phyloP scores from a whole-genome alignment of 2,329 filamentous ascomycete species.

The Eurotiales sp. region DNA sequence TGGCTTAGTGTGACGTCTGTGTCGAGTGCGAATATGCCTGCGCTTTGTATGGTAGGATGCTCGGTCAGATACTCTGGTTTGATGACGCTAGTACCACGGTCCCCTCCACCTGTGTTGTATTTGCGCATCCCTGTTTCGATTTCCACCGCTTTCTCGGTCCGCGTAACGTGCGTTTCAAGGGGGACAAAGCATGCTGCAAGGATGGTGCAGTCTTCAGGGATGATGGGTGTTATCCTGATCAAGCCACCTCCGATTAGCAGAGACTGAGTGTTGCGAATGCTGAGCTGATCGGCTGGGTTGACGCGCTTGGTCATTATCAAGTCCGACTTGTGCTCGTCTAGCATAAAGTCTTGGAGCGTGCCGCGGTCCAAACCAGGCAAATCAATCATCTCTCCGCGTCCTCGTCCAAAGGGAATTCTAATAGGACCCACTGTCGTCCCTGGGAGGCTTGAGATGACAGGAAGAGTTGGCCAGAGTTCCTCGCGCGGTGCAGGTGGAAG shows the following conservation, averaged over 20 bases:
- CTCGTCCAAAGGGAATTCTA: conserved; percentile 80
- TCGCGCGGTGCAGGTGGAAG: conserved; percentile 74
- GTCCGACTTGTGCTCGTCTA: conserved; percentile 59
- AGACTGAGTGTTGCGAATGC: conserved; percentile 72
- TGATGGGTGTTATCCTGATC: conserved; percentile 75
- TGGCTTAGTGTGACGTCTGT: conserved; percentile 81
- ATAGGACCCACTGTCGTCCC: conserved; percentile 96
- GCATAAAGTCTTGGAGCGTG: conserved; percentile 67
- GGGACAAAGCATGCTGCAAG: conserved; percentile 86
- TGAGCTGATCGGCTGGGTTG: conserved; percentile 63
- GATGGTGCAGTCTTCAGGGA: conserved; percentile 57
- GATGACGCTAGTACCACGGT: conserved; percentile 59
- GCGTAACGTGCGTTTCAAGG: conserved; percentile 69
- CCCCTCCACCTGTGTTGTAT: conserved; percentile 32
- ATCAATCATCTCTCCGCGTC: conserved; percentile 87
- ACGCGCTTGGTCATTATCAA: conserved; percentile 77
- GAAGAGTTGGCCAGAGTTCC: conserved; percentile 75
- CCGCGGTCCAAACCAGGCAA: conserved; percentile 79
- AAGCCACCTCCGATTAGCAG: conserved; percentile 81
- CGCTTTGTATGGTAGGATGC: conserved; percentile 55
- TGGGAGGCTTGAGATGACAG: conserved; percentile 77
- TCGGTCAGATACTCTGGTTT: conserved; percentile 52
- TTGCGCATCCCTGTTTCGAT: conserved; percentile 64
- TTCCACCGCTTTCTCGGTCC: conserved; percentile 72
- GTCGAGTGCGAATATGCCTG: conserved; percentile 69